Base-by-base conservation (phyloP, 164 flowering plant genomes). In the Brasenia schreberi region DNA sequence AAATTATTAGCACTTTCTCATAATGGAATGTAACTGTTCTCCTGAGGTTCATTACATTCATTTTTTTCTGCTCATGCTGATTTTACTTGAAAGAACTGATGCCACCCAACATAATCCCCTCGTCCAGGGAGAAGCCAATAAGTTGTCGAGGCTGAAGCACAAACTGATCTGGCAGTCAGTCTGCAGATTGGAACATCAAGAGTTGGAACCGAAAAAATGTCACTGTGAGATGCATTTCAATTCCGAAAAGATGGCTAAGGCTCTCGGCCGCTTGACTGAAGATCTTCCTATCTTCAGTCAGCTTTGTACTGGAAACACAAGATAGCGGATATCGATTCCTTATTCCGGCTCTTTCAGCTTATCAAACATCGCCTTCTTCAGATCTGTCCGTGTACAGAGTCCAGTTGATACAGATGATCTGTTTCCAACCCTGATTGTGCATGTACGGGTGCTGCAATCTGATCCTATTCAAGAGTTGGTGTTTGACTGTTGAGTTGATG, bases 391-490 rank as follows among this genome's bases (percentile, higher is more conserved):
- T 87, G 90, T 61, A 94, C 91, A 12, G 96, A 86, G 67, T 80
- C 86, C 67, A 1, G 89, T 79, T 63, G 87, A 82, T 65, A 89
- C 89, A 16, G 74, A 84, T 0, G 92, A 82, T n/a, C 19, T 7
- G 19, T 79, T 79, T 33, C 90, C 87, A 11, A 71, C 81, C 14
- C 65, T 94, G 69, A 73, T 68, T 6, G 99, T 94, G 59, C 97
- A 94, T 64, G 86, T 84, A 17, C 73, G 85, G 56, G 96, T 91
- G 66, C 90, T 82, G 66, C 91, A 97, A 18, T 83, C 97, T 18
- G 94, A 94, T 67, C 99, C 97, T 3, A 81, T 91, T 9, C 85
- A 94, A 64, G 99, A 94, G 70, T 91, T 94, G 99, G 96, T 94
- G 4, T 86, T 92, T 1, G 97, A 94, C 62, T 67, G 86, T 94